Evolutionary conservation across 2,329 filamentous ascomycete species (phyloP).

Genomic region (Epichloe gansuensis): DNA sequence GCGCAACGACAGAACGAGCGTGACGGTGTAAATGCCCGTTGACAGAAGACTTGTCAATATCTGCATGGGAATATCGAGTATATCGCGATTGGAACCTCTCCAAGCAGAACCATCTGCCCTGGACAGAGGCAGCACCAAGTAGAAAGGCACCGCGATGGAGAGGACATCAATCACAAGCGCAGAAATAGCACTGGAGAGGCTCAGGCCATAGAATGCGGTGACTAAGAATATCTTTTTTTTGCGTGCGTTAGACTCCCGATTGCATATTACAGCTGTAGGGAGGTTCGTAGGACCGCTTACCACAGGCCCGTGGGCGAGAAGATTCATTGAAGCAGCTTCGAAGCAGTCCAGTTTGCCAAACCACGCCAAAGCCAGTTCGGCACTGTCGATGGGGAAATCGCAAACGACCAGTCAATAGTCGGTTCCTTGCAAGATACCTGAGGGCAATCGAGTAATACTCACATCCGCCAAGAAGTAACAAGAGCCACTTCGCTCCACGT

Average conservation of each 20-base stretch:
- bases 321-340: slow-evolving; percentile 50
- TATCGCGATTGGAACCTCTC: slow-evolving; percentile 46
- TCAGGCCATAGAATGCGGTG: slow-evolving; percentile 62
- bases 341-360: slow-evolving; percentile 59
- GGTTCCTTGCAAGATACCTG: neutral
- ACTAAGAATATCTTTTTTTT: slow-evolving; percentile 53
- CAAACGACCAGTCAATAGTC: slow-evolving; percentile 1
- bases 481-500: slow-evolving; percentile 47
- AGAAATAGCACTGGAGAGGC: slow-evolving; percentile 43
- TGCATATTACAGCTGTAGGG: neutral
- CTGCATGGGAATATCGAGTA: slow-evolving; percentile 51
- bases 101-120: slow-evolving; percentile 45
- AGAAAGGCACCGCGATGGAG: slow-evolving; percentile 60
- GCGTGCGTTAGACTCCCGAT: neutral
- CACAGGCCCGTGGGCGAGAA: slow-evolving; percentile 63
- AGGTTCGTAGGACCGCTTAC: slow-evolving; percentile 19
- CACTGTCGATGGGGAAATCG: slow-evolving; percentile 25
- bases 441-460: slow-evolving; percentile 18
- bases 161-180: slow-evolving; percentile 55
- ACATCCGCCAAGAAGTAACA: slow-evolving; percentile 42
- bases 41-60: slow-evolving; percentile 55
- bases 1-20: slow-evolving; percentile 54
- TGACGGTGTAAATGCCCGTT: slow-evolving; percentile 60
- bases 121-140: slow-evolving; percentile 56
- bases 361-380: slow-evolving; percentile 64